Evolutionary conservation across 2,329 filamentous ascomycete species (phyloP).

Genomic region (Cylindrodendrum hubeiense): DNA sequence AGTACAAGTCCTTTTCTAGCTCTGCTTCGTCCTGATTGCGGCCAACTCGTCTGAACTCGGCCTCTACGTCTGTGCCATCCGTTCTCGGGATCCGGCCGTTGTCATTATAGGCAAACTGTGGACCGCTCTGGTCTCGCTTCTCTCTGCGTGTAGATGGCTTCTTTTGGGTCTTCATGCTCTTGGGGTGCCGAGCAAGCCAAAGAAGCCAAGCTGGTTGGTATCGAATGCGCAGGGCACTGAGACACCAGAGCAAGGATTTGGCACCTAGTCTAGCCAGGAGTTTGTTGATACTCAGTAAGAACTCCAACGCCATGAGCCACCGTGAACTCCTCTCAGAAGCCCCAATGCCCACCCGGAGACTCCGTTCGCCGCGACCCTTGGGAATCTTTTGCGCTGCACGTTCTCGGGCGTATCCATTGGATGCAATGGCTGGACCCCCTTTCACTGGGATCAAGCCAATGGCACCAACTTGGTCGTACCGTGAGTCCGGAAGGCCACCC

Average conservation of each 20-base stretch:
- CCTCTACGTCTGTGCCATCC: constrained; percentile 83
- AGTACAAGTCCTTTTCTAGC: constrained; percentile 81
- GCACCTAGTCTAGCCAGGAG: constrained; percentile 50
- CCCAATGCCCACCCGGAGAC: constrained; percentile 76
- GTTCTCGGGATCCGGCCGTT: constrained; percentile 67
- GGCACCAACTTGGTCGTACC: constrained; percentile 65
- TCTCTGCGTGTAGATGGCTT: constrained; percentile 32
- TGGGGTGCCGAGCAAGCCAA: constrained; percentile 61
- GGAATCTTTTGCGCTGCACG: constrained; percentile 72
- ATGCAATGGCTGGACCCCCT: constrained; percentile 55
- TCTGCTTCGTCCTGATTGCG: constrained; percentile 68
- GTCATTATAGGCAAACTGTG: constrained; percentile 50
- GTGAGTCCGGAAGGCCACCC: constrained; percentile 59
- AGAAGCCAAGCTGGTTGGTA: constrained; percentile 65
- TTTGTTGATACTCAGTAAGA: constrained; percentile 78
- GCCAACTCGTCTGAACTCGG: constrained; percentile 75
- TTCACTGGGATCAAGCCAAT: constrained; percentile 69
- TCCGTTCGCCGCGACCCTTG: constrained; percentile 60
- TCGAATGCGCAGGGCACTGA: constrained; percentile 59
- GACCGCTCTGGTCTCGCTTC: constrained; percentile 20
- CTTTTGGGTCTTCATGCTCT: constrained; percentile 42
- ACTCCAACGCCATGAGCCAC: constrained; percentile 82
- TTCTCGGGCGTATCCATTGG: constrained; percentile 77
- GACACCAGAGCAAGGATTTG: constrained; percentile 65
- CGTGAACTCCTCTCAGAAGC: constrained; percentile 82